Evolutionary conservation across 2,329 filamentous ascomycete species (phyloP).

Genomic region (Cryphonectria radicalis): DNA sequence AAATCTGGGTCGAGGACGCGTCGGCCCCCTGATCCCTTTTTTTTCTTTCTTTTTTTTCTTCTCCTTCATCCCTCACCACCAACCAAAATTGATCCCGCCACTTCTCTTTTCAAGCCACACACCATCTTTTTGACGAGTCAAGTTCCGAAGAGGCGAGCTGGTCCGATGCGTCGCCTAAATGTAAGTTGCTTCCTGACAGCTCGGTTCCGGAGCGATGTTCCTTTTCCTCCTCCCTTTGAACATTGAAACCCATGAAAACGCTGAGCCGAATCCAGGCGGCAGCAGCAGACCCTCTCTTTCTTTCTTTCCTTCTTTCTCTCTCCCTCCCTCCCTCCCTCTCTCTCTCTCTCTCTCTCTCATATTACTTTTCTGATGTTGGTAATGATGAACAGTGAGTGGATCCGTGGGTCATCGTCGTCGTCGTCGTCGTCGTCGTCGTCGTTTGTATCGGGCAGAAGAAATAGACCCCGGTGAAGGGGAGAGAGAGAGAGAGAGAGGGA

Average conservation of each 20-base stretch:
- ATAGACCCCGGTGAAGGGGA: neutral
- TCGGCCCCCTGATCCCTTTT: neutral
- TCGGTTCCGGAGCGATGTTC: neutral
- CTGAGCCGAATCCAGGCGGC: neutral
- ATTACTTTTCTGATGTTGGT: neutral
- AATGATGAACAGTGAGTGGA: neutral
- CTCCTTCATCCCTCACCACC: no score
- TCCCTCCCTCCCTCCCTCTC: no score
- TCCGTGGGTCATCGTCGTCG: neutral
- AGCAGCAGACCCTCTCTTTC: neutral
- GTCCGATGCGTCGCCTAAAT: neutral
- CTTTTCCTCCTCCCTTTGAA: neutral
- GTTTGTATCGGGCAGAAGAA: neutral
- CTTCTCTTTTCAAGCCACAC: neutral
- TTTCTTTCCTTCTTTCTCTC: neutral
- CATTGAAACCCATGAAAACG: neutral
- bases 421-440: neutral
- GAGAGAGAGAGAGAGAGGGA: neutral
- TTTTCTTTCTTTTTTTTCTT: neutral
- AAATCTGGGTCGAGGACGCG: constrained; percentile 15
- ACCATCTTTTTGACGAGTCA: neutral
- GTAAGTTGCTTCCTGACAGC: neutral
- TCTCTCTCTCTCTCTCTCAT: neutral
- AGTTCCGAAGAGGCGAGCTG: neutral
- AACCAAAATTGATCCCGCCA: no score